Evolutionary conservation across 345 rosid genomes (phyloP).

Genomic region (Erucastrum elatum): DNA sequence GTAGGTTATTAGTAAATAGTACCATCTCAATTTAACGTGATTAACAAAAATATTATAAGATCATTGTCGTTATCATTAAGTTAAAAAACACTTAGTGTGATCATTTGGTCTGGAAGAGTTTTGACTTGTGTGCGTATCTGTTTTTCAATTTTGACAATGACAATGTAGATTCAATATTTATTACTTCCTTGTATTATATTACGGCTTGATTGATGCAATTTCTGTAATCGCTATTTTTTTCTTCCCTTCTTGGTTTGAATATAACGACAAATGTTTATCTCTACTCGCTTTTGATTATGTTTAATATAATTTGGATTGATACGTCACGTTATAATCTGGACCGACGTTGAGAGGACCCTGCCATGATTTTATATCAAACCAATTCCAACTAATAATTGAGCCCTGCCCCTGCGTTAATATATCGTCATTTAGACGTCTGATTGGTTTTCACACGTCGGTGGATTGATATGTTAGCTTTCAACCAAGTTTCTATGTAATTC

Average conservation of each 20-base stretch:
- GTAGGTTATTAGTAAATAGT: conserved; percentile 5
- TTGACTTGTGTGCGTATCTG: conserved; percentile 2
- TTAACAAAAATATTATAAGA: background rate
- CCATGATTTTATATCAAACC: background rate
- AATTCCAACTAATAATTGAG: conserved; percentile 3
- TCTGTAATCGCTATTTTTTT: background rate
- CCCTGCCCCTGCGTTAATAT: background rate
- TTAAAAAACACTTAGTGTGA: background rate
- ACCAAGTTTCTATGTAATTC: background rate
- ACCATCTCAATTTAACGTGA: background rate
- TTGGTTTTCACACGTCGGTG: conserved; percentile 1
- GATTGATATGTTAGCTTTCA: background rate
- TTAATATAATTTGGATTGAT: conserved; percentile 16
- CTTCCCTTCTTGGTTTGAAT: background rate
- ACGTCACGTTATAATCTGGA: conserved; percentile 16
- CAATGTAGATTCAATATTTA: background rate
- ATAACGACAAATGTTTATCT: conserved; percentile 29
- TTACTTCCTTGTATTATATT: conserved; percentile 14
- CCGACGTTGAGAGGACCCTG: conserved; percentile 33
- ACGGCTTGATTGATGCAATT: conserved; percentile 34
- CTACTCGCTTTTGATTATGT: conserved; percentile 8
- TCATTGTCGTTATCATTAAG: background rate
- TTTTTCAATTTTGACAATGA: conserved; percentile 2
- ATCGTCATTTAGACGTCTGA: background rate
- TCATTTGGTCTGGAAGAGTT: conserved; percentile 5